phyloP scores from a whole-genome alignment of 306 rosid species.

The Quercus berberidifolia region DNA sequence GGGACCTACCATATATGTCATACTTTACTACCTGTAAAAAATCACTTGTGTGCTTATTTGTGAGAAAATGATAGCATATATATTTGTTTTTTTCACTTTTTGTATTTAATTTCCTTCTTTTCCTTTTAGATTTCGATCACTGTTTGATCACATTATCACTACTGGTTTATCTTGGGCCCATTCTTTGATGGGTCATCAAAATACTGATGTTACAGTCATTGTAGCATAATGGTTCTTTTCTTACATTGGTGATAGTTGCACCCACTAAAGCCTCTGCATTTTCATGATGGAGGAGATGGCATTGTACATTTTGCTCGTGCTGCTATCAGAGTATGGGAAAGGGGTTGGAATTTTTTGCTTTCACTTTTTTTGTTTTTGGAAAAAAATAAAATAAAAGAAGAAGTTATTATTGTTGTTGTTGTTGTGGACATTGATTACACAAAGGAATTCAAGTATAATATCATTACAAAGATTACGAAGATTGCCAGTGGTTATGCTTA shows the following conservation, averaged over 20 bases:
- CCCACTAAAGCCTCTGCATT: slow-evolving; percentile 28
- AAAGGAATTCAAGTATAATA: slow-evolving; percentile 50
- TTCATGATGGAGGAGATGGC: slow-evolving; percentile 29
- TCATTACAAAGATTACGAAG: slow-evolving; percentile 46
- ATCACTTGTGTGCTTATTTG: neutral
- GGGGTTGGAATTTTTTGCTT: slow-evolving; percentile 10
- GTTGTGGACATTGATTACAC: slow-evolving; percentile 40
- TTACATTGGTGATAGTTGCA: slow-evolving; percentile 20
- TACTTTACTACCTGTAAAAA: neutral
- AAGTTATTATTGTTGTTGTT: slow-evolving; percentile 25
- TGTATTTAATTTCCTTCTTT: neutral
- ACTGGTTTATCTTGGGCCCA: slow-evolving; percentile 26
- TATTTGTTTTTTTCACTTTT: slow-evolving; percentile 25
- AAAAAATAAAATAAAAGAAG: too few species aligned
- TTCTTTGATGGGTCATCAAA: slow-evolving; percentile 16
- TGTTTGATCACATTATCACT: slow-evolving; percentile 23
- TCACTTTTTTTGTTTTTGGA: slow-evolving; percentile 1
- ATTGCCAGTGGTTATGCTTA: slow-evolving; percentile 31
- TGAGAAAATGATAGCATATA: slow-evolving; percentile 10
- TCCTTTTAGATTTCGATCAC: neutral
- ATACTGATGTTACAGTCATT: slow-evolving; percentile 12
- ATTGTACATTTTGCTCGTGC: slow-evolving; percentile 24
- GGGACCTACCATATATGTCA: neutral
- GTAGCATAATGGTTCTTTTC: neutral
- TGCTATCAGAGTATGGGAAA: slow-evolving; percentile 10